Conservation (phyloP, 2,329 filamentous ascomycete genomes). For the Alternaria viburni region DNA sequence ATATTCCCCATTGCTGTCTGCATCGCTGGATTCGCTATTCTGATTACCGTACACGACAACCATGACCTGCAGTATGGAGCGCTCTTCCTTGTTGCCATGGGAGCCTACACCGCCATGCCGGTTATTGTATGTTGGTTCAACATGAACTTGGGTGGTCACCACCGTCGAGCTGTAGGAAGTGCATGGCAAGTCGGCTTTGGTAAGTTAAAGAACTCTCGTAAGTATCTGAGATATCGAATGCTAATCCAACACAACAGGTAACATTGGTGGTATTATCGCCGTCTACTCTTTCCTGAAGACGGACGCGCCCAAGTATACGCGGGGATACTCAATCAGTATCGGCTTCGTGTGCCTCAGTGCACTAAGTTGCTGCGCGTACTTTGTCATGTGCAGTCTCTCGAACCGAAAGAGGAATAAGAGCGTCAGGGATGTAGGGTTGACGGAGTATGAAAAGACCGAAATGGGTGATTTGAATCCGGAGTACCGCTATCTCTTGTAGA, state of each 20-base stretch:
- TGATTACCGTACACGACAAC: constrained; percentile 74
- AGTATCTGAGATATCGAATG: background rate
- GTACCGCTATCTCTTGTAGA: constrained; percentile 65
- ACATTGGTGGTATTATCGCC: constrained; percentile 60
- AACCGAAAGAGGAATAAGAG: constrained; percentile 66
- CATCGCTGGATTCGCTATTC: constrained; percentile 76
- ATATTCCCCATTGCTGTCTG: constrained; percentile 71
- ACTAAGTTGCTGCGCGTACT: constrained; percentile 66
- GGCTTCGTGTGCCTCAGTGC: constrained; percentile 74
- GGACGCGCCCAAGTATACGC: constrained; percentile 72
- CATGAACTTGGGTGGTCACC: constrained; percentile 61
- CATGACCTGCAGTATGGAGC: constrained; percentile 73
- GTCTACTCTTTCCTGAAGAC: constrained; percentile 57
- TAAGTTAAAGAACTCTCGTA: background rate
- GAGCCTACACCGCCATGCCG: constrained; percentile 87
- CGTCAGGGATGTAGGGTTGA: constrained; percentile 57
- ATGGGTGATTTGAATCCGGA: constrained; percentile 66
- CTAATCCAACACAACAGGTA: constrained; percentile 45
- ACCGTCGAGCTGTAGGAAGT: constrained; percentile 55
- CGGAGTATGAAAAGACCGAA: constrained; percentile 67
- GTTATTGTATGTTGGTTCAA: constrained; percentile 69
- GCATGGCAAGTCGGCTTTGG: constrained; percentile 56
- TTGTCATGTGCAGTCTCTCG: constrained; percentile 61
- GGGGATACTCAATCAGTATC: constrained; percentile 79
- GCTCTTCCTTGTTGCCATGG: constrained; percentile 81